phyloP scores from a whole-genome alignment of 257 asterid genomes.

The Echium plantagineum region DNA sequence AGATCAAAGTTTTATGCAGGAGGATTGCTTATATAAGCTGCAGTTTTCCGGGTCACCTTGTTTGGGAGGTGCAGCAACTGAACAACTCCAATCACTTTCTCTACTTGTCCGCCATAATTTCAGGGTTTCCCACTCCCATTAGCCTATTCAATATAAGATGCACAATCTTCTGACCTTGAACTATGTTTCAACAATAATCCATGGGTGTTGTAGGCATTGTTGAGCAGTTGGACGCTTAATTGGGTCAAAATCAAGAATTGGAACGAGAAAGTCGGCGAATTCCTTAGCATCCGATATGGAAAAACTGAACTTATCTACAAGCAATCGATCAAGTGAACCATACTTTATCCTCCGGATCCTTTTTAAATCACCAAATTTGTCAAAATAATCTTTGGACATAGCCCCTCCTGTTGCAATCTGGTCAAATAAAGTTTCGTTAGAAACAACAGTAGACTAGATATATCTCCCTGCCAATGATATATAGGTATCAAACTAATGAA shows the following conservation, averaged over 20 bases:
- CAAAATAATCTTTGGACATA: constrained; percentile 85
- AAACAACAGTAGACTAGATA: not conserved
- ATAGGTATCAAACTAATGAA: not conserved
- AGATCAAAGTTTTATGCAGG: not conserved
- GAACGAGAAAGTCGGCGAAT: constrained; percentile 55
- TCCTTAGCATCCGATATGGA: constrained; percentile 55
- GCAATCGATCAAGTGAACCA: constrained; percentile 58
- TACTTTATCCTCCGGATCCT: constrained; percentile 87
- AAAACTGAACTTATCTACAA: constrained; percentile 59
- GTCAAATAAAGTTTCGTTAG: constrained; percentile 9
- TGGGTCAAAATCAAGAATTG: constrained; percentile 84
- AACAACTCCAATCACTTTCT: constrained; percentile 15
- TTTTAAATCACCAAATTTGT: constrained; percentile 89
- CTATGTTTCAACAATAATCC: constrained; percentile 44
- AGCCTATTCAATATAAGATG: constrained; percentile 38
- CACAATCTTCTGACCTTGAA: constrained; percentile 28
- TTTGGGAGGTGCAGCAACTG: not conserved
- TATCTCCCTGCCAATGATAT: not conserved
- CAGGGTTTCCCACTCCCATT: constrained; percentile 26
- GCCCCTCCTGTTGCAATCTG: constrained; percentile 79
- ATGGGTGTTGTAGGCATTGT: constrained; percentile 81
- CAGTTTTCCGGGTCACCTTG: not conserved
- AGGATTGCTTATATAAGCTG: not conserved
- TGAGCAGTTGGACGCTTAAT: constrained; percentile 87
- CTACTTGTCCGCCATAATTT: constrained; percentile 47